Evolutionary conservation across 345 rosid genomes (phyloP), one percentile per base, ranked within the genome.

Genomic region (Hibiscus trionum): DNA sequence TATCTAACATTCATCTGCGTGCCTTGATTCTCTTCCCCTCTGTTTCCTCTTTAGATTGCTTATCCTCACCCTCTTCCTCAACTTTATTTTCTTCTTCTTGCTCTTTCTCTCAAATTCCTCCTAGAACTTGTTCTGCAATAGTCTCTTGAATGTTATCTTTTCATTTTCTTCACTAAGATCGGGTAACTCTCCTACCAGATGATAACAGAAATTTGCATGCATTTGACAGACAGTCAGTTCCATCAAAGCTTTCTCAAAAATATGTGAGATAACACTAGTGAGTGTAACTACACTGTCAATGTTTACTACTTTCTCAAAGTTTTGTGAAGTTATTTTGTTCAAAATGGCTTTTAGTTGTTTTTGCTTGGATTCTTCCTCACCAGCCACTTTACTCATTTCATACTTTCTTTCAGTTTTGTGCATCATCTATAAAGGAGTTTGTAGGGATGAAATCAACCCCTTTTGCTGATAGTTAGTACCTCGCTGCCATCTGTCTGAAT

Each of bases 221-320:
- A 95, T 95, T 81, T 95, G 97, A 86, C 96, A 89, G 76, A 95
- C 92, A 64, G 96, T 92, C 49, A 97, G 97, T 83, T 92, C 98
- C 93, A 87, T 92, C 62, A 92, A 84, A 77, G 99, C 99, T 85
- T 90, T 92, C 78, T 92, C 96, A 83, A 92, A 95, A 75, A 92
- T 92, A 83, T 92, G 98, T 8, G 91, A 86, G 77, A 95, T 89
- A 61, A 95, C 91, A 56, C 96, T 88, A 9, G 46, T 73, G 74
- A 95, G 99, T 4, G 97, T 93, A 69, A 15, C 80, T 49, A 81
- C 83, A 74, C 82, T 95, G 79, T 95, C 96, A 55, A 95, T 89
- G 60, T 87, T 89, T 50, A 93, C 99, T 19, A 64, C 87, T 81
- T 88, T 90, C 27, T 87, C 94, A 62, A 92, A 95, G 81, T 95